Percentiles rank a stretch among this genome's conserved stretches.
Evolutionary conservation across 345 rosid species (phyloP).

Genomic region (Erodium maritimum): DNA sequence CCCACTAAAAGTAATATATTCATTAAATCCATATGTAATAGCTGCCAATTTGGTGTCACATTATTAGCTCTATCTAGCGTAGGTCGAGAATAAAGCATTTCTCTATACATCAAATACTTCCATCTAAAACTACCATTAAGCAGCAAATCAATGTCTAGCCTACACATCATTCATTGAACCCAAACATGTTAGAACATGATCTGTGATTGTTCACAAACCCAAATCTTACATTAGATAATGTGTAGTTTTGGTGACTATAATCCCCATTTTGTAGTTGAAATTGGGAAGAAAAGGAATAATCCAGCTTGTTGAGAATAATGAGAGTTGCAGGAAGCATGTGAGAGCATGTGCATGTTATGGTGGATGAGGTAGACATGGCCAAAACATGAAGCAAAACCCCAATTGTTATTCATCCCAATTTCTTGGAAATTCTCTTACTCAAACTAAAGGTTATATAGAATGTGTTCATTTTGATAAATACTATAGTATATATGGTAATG

Average conservation of each 20-base stretch:
- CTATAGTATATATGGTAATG: neutral
- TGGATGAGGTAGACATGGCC: neutral
- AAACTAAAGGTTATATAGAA: neutral
- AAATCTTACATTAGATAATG: neutral
- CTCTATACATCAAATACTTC: no score
- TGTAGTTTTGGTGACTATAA: neutral
- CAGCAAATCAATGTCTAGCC: no score
- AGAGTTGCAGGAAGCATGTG: slow-evolving; percentile 3
- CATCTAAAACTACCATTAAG: no score
- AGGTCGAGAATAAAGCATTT: no score
- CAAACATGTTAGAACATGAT: neutral
- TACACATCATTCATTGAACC: no score
- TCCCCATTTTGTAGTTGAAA: neutral
- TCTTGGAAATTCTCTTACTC: neutral
- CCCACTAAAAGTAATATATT: no score
- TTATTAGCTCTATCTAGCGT: no score
- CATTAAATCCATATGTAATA: no score
- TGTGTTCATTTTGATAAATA: neutral
- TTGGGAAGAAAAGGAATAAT: neutral
- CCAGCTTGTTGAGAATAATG: slow-evolving; percentile 2
- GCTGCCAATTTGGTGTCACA: no score
- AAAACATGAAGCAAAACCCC: slow-evolving; percentile 6
- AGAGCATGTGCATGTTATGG: slow-evolving; percentile 1
- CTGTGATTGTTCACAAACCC: neutral
- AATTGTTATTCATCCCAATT: slow-evolving; percentile 4